A percentile compares a stretch with the other conserved stretches of the same genome.
phyloP scores from a whole-genome alignment of 306 rosid species.

The Arachis hypogaea region DNA sequence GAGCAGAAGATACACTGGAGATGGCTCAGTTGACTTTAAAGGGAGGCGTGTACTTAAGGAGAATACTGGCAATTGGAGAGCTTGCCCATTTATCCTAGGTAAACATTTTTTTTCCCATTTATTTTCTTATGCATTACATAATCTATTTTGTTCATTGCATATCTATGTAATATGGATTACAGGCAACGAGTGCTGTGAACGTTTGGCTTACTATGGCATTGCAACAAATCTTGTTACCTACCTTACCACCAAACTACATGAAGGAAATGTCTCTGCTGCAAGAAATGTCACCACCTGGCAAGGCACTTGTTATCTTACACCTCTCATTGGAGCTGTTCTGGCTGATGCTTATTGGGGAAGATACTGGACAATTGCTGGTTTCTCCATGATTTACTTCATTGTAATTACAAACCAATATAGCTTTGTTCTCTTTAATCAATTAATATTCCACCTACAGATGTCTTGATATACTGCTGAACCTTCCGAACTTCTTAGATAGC shows the following conservation, averaged over 20 bases:
- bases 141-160: conserved; percentile 1
- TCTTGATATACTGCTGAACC: conserved; percentile 31
- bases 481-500: conserved; percentile 21
- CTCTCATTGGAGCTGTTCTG: conserved; percentile 91
- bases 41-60: conserved; percentile 68
- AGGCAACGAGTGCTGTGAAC: conserved; percentile 94
- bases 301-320: conserved; percentile 97
- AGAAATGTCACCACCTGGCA: conserved; percentile 95
- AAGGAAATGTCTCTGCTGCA: conserved; percentile 92
- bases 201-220: conserved; percentile 95
- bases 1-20: conserved; percentile 54
- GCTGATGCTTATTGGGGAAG: conserved; percentile 99
- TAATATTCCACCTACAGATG: conserved; percentile 17
- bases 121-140: conserved; percentile 2
- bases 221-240: conserved; percentile 91
- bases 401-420: conserved; percentile 51
- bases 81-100: conserved; percentile 80
- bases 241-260: conserved; percentile 79
- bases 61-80: conserved; percentile 75
- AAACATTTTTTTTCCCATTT: conserved; percentile 12
- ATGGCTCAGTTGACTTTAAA: conserved; percentile 69
- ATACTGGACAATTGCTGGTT: conserved; percentile 93
- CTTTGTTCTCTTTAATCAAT: conserved; percentile 17
- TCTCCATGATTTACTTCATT: conserved; percentile 78
- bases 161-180: conserved; percentile 36